Conservation (phyloP, 768 basidiomycete genomes). For the Chiua virens region DNA sequence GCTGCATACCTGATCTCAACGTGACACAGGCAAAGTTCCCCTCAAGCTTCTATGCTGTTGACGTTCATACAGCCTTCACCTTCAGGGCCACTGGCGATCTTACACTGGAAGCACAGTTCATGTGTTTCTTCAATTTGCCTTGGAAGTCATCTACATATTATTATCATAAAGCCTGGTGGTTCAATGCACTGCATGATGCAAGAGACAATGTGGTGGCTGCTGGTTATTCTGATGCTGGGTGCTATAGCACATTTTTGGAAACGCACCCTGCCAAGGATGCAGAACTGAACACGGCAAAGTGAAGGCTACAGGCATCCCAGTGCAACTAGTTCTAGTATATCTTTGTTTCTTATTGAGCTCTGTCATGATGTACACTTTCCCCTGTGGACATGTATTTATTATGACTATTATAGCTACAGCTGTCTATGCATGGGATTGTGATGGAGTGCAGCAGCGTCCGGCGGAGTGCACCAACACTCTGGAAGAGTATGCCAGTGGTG, state of each 20-base stretch:
- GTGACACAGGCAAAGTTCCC: neutral
- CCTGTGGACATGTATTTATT: too few relatives aligned
- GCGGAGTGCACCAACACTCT: too few relatives aligned
- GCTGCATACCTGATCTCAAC: neutral
- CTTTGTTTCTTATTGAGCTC: too few relatives aligned
- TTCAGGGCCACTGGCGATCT: neutral
- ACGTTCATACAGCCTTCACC: neutral
- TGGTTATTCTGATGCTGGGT: neutral
- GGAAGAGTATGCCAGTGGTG: too few relatives aligned
- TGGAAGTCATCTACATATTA: neutral
- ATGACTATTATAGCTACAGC: too few relatives aligned
- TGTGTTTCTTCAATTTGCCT: neutral
- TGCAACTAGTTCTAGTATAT: neutral
- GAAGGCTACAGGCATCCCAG: neutral
- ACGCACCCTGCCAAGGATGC: neutral
- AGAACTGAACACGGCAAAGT: neutral
- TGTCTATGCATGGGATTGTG: too few relatives aligned
- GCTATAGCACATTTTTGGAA: neutral
- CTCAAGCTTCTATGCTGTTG: neutral
- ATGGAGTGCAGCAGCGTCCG: too few relatives aligned
- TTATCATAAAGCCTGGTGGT: neutral
- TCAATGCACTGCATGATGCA: neutral
- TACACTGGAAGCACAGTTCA: neutral
- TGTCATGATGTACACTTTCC: too few relatives aligned
- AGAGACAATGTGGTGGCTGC: neutral